A percentile compares a stretch with the other conserved stretches of the same genome.
Conservation (phyloP, 331 rosid species). For the Dryas integrifolia region DNA sequence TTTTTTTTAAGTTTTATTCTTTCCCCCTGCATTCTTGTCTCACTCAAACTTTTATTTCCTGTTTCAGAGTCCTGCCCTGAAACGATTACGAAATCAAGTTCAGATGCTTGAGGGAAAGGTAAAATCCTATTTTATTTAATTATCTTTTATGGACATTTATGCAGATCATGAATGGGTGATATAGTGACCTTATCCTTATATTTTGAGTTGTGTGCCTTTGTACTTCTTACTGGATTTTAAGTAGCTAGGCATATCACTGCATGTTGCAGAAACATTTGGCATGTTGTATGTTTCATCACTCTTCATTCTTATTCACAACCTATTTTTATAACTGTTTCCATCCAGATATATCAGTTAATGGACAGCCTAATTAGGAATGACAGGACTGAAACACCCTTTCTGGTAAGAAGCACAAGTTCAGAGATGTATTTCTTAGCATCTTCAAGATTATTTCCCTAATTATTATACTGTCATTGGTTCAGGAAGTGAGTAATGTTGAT, state of each 20-base stretch:
- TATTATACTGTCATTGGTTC: slow-evolving; percentile 34
- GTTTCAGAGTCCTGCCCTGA: slow-evolving; percentile 64
- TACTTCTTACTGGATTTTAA: background rate
- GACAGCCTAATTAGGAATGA: slow-evolving; percentile 65
- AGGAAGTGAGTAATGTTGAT: slow-evolving; percentile 77
- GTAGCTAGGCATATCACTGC: background rate
- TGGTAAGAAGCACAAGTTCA: slow-evolving; percentile 53
- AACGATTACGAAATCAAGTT: slow-evolving; percentile 65
- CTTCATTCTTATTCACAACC: background rate
- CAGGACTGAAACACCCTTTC: slow-evolving; percentile 50
- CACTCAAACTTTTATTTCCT: slow-evolving; percentile 16
- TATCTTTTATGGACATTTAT: background rate
- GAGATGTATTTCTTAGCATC: slow-evolving; percentile 14
- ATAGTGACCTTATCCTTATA: background rate
- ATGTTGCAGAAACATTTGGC: background rate
- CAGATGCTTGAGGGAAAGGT: slow-evolving; percentile 76
- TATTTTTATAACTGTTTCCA: slow-evolving; percentile 10
- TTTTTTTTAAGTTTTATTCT: background rate
- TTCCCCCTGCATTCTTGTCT: background rate
- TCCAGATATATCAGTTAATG: slow-evolving; percentile 73
- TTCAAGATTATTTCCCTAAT: slow-evolving; percentile 25
- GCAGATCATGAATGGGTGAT: background rate
- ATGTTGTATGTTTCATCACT: background rate
- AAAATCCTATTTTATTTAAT: slow-evolving; percentile 8
- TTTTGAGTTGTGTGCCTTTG: background rate